Evolutionary conservation across 2,329 filamentous ascomycete genomes (phyloP), one percentile per base, ranked within the genome.

Genomic region (Cladophialophora chaetospira): DNA sequence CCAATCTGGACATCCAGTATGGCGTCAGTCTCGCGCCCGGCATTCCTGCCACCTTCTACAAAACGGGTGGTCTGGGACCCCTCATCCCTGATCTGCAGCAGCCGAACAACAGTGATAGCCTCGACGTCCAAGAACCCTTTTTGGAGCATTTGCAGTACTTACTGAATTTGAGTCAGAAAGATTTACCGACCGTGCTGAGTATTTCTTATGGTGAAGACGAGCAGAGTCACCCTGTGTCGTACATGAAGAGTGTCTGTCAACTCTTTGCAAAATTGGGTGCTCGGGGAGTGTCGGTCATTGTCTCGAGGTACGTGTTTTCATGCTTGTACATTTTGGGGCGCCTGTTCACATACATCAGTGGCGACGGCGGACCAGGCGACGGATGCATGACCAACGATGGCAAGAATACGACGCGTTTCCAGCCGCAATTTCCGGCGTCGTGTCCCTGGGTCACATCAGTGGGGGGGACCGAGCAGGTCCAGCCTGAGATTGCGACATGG

Each of bases 381-480:
- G 74, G 75, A 19, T 88, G 85, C 71, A 72, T 76, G 47, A 77
- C 77, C 54, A 84, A 85, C 66, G 82, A 87, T 55, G 84, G 83
- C 21, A 76, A 72, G 40, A 76, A 81, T 55, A 79, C 74, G 0
- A 78, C 79, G 6, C 75, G 78, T 17, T 83, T 86, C 66, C 73
- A 83, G 33, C 78, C 85, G 1, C 79, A 78, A 3, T 89, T 88
- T 70, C 87, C 87, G 0, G 80, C 80, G 0, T 79, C 80, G 0
- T 90, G 87, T 63, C 87, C 86, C 0, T 89, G 82, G 69, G 80
- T 89, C 6, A 89, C 87, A 0, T 73, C 79, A 2, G 81, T 89
- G 1, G 87, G 87, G 3, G 86, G 82, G 1, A 85, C 83, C 0
- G 72, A 75, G 59, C 70, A 72, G 23, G 74, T 73, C 35, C 66